Base-by-base conservation (phyloP, 129 eudicot species). In the Pittosporum tobira region DNA sequence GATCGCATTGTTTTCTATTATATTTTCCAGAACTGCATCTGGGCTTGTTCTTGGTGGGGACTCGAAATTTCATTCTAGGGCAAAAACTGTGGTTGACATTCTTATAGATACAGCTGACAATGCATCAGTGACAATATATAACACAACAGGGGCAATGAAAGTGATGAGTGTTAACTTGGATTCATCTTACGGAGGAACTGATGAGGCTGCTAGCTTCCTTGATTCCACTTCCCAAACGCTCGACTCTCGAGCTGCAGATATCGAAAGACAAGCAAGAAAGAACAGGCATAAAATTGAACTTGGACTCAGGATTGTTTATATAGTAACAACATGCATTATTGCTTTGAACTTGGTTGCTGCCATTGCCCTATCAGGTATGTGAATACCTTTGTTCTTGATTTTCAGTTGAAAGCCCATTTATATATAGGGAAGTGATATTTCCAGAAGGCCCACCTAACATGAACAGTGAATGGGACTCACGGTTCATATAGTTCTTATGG, bases 21-120 rank as follows among this genome's bases (percentile, higher is more conserved):
- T 22, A 36, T 38, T 52, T 59, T 46, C 10, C 82, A 89, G 97
- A 82, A 73, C 68, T 27, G 95, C 74, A 45, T 53, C 74, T 6
- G 86, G 94, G 18, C 44, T 89, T 14, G 97, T 79, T 58, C 81
- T 89, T 24, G 95, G 95, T 75, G 97, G 87, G 47, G 76, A 79
- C 52, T 62, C 79, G 5, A 77, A 80, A 60, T 82, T 85, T 55
- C 94, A 80, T 73, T 73, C 84, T 0, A 73, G 87, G 76, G 94
- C 94, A 10, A 77, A 85, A 61, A 77, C 73, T 38, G 79, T 89
- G 20, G 74, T 89, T 11, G 81, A 75, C 62, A 77, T 77, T 19
- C 66, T 89, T 4, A 79, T 89, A 2, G 83, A 85, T 62, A 75
- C 97, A 1, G 93, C 97, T 11, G 87, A 85, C 68, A 80, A 73